Evolutionary conservation across 306 rosid species (phyloP).

Genomic region (Urtica urens): DNA sequence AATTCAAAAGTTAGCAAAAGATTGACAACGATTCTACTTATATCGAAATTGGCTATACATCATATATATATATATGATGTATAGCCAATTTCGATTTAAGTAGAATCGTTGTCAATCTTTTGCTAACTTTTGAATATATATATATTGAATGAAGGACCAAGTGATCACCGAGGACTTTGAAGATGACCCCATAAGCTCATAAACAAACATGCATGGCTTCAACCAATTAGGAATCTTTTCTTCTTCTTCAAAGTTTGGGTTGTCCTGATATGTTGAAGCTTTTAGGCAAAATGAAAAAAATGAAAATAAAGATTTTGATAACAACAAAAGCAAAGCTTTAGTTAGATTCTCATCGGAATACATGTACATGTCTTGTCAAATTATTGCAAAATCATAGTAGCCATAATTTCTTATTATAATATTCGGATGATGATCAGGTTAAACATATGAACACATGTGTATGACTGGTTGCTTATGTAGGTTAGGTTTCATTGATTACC

Average conservation of each 20-base stretch:
- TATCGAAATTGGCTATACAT: slow-evolving; percentile 8
- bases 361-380: slow-evolving; percentile 3
- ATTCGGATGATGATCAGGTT: too few species aligned
- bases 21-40: slow-evolving; percentile 39
- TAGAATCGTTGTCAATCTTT: too few species aligned
- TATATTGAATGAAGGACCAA: background rate
- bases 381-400: slow-evolving; percentile 4
- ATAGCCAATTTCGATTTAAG: too few species aligned
- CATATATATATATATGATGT: slow-evolving; percentile 1
- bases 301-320: slow-evolving; percentile 4
- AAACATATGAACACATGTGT: too few species aligned
- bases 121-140: too few species aligned
- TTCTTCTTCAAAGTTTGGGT: slow-evolving; percentile 1
- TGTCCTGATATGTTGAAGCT: slow-evolving; percentile 10
- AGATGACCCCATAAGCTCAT: background rate
- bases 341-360: slow-evolving; percentile 10
- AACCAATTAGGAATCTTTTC: background rate
- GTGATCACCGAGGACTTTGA: background rate
- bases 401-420: background rate
- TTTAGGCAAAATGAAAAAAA: background rate
- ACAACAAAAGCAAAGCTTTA: slow-evolving; percentile 8
- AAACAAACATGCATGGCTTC: background rate
- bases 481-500: too few species aligned
- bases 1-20: slow-evolving; percentile 34
- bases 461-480: too few species aligned